Evolutionary conservation across 306 rosid genomes (phyloP).

Genomic region (Alnus rubra): DNA sequence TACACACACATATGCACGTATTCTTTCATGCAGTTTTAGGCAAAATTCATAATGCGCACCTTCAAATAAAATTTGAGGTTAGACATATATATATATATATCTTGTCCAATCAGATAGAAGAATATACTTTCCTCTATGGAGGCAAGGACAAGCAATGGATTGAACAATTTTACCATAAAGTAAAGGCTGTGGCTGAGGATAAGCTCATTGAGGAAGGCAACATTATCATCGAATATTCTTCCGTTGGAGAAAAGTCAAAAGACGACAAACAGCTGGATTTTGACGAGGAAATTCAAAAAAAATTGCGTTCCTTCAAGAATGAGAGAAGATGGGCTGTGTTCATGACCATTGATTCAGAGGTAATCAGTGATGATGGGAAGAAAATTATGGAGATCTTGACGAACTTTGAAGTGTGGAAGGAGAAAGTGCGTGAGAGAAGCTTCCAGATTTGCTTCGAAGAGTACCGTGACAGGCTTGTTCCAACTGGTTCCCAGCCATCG

Average conservation of each 20-base stretch:
- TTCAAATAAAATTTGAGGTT: too few relatives aligned
- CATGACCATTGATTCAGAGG: conserved; percentile 33
- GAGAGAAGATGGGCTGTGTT: conserved; percentile 56
- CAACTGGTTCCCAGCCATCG: background rate
- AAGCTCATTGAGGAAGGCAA: conserved; percentile 29
- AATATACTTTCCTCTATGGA: conserved; percentile 47
- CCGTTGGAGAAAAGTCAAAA: conserved; percentile 44
- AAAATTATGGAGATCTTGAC: conserved; percentile 34
- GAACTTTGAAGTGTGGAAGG: conserved; percentile 50
- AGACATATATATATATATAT: background rate
- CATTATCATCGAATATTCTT: conserved; percentile 29
- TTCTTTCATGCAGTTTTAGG: too few relatives aligned
- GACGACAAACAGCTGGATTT: background rate
- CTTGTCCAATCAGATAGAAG: conserved; percentile 22
- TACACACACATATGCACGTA: too few relatives aligned
- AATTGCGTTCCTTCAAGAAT: conserved; percentile 50
- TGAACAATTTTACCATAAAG: conserved; percentile 37
- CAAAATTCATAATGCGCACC: too few relatives aligned
- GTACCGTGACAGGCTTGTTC: conserved; percentile 18
- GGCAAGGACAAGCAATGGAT: conserved; percentile 44
- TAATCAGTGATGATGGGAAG: conserved; percentile 37
- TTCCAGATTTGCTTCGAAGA: conserved; percentile 36
- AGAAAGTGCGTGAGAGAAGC: conserved; percentile 16
- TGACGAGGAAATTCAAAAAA: conserved; percentile 37
- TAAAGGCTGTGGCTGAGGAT: conserved; percentile 27